phyloP scores from a whole-genome alignment of 73 alveolate species.

The Paraurostyla sp. region DNA sequence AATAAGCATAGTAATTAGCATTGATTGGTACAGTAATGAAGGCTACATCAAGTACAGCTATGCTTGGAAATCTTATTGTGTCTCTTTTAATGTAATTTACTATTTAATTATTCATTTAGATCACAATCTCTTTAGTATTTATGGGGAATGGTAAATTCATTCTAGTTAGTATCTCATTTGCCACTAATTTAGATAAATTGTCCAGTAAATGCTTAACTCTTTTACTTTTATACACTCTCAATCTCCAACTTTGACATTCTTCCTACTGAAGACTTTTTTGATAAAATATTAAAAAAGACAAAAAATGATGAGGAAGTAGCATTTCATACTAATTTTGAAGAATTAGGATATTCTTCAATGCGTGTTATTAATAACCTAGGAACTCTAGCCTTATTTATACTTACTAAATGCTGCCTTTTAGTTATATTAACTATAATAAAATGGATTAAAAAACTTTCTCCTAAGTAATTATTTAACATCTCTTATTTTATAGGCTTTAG shows the following conservation, averaged over 20 bases:
- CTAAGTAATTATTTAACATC: background rate
- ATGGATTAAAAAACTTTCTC: background rate
- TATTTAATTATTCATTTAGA: background rate
- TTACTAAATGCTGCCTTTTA: background rate
- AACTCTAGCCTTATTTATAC: background rate
- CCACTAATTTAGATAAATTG: background rate
- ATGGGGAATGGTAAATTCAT: slow-evolving; percentile 34
- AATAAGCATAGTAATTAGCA: background rate
- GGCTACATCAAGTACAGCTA: background rate
- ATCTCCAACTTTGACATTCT: background rate
- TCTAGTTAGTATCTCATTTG: background rate
- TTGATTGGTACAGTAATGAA: background rate
- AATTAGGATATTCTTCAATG: slow-evolving; percentile 34
- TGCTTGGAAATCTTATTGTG: background rate
- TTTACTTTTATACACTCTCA: background rate
- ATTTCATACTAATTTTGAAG: background rate
- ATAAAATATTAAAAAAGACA: background rate
- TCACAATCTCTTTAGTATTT: background rate
- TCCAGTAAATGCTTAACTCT: slow-evolving; percentile 1
- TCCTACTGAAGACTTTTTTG: background rate
- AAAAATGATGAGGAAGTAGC: too few relatives aligned
- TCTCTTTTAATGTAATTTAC: slow-evolving; percentile 6
- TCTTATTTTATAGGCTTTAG: background rate
- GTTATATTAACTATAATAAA: background rate
- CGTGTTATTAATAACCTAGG: slow-evolving; percentile 14